These are phyloP conservation scores for Tetracentron sinense DNA, from an alignment of 164 flowering plant genomes.

Conservation along the genomic window DNA sequence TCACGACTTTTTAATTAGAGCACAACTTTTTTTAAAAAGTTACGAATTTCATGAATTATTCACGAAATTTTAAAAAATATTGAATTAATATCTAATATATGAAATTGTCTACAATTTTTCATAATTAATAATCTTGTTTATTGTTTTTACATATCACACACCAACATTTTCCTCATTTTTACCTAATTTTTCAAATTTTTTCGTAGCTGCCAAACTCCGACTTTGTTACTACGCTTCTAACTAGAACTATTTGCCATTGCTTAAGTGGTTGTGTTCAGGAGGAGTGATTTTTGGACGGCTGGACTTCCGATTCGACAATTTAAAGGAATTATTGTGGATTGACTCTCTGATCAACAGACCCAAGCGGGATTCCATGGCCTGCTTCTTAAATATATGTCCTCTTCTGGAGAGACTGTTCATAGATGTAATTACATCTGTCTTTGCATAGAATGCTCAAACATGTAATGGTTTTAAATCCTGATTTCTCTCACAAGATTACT, in stretches of 20 bases:
- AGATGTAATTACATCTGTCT: conserved; percentile 7
- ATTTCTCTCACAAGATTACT: not conserved
- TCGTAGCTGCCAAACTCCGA: not conserved
- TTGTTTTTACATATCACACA: too few relatives aligned
- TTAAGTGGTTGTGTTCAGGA: conserved; percentile 7
- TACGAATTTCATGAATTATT: too few relatives aligned
- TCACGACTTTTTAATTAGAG: too few relatives aligned
- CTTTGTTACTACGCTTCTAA: not conserved
- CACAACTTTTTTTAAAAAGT: too few relatives aligned
- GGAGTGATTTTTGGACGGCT: conserved; percentile 7
- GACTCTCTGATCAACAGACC: not conserved
- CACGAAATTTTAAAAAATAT: too few relatives aligned
- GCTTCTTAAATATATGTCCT: conserved; percentile 10
- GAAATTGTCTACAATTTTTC: too few relatives aligned
- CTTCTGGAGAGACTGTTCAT: conserved; percentile 8
- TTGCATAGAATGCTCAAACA: not conserved
- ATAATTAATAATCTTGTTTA: too few relatives aligned
- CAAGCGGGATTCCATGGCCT: not conserved
- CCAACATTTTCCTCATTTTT: too few relatives aligned
- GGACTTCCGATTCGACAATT: conserved; percentile 2
- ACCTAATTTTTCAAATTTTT: too few relatives aligned
- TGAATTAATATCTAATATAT: too few relatives aligned
- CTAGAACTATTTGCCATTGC: not conserved
- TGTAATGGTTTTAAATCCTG: too few relatives aligned
- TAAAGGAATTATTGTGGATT: conserved; percentile 18